phyloP scores from a whole-genome alignment of 2,329 filamentous ascomycete species.

The Colletotrichum limetticola region DNA sequence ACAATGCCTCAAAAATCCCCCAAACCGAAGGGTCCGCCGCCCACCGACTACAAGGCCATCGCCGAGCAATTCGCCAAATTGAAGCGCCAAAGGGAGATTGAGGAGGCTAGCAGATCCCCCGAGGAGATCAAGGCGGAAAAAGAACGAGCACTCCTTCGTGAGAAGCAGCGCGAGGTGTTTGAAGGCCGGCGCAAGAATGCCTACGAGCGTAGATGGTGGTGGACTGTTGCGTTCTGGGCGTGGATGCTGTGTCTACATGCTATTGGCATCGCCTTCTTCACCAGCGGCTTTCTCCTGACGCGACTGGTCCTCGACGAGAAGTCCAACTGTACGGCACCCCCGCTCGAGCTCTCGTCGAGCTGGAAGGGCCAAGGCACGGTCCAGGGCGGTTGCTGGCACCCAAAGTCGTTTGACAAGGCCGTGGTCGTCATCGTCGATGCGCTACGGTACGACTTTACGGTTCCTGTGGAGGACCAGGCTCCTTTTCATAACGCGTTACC shows the following conservation, averaged over 20 bases:
- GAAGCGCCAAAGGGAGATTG: conserved; percentile 58
- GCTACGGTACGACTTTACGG: conserved; percentile 94
- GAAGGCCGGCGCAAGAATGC: conserved; percentile 59
- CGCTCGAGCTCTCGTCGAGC: conserved; percentile 61
- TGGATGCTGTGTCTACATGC: conserved; percentile 80
- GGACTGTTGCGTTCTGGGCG: conserved; percentile 74
- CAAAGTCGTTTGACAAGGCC: conserved; percentile 91
- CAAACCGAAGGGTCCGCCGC: conserved; percentile 20
- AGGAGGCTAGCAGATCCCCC: conserved; percentile 48
- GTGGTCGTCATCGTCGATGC: conserved; percentile 93
- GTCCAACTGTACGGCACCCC: conserved; percentile 75
- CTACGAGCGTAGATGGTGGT: conserved; percentile 65
- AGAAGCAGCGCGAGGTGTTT: conserved; percentile 57
- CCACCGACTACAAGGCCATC: conserved; percentile 62
- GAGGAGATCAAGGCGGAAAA: conserved; percentile 40
- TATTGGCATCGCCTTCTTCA: conserved; percentile 90
- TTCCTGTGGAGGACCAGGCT: conserved; percentile 72
- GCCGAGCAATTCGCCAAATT: conserved; percentile 64
- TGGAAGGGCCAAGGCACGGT: conserved; percentile 56
- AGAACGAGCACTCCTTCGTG: conserved; percentile 49
- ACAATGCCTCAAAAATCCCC: conserved; percentile 33
- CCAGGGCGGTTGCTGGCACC: conserved; percentile 90
- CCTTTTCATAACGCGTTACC: conserved; percentile 89
- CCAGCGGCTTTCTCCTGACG: conserved; percentile 92
- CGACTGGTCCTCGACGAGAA: conserved; percentile 82